Conservation (phyloP, 306 rosid species). For the Astragalus membranaceus region DNA sequence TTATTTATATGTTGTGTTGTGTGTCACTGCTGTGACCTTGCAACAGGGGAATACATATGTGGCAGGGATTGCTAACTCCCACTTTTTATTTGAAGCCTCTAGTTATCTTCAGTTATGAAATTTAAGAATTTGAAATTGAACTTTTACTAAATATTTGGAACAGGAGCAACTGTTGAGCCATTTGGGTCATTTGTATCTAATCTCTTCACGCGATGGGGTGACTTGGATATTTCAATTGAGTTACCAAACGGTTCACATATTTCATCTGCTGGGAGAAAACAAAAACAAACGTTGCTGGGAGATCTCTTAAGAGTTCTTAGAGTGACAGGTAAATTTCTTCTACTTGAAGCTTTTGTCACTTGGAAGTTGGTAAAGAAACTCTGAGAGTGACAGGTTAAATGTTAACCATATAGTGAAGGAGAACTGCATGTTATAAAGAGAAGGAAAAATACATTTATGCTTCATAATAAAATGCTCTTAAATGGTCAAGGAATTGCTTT, state of each 20-base stretch:
- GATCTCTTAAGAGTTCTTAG: conserved; percentile 49
- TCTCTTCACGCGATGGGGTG: conserved; percentile 79
- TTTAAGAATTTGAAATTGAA: conserved; percentile 7
- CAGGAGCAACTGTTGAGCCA: conserved; percentile 95
- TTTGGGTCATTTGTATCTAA: conserved; percentile 86
- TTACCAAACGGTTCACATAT: conserved; percentile 54
- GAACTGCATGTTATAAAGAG: not conserved
- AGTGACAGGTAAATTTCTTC: conserved; percentile 46
- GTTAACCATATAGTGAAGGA: not conserved
- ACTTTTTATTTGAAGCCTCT: not conserved
- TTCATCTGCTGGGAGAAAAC: conserved; percentile 59
- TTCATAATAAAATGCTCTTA: conserved; percentile 14
- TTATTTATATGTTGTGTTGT: not conserved
- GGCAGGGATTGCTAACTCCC: not conserved
- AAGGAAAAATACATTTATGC: not conserved
- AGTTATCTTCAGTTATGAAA: not conserved
- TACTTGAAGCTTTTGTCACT: conserved; percentile 11
- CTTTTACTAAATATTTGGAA: conserved; percentile 26
- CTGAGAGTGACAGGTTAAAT: not conserved
- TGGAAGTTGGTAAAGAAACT: not conserved
- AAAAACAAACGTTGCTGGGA: conserved; percentile 39
- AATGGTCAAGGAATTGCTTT: not conserved
- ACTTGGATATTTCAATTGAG: conserved; percentile 81
- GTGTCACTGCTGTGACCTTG: not conserved
- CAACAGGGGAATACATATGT: not conserved